phyloP scores from a whole-genome alignment of 2,329 filamentous ascomycete genomes.

The Fusarium sp. region DNA sequence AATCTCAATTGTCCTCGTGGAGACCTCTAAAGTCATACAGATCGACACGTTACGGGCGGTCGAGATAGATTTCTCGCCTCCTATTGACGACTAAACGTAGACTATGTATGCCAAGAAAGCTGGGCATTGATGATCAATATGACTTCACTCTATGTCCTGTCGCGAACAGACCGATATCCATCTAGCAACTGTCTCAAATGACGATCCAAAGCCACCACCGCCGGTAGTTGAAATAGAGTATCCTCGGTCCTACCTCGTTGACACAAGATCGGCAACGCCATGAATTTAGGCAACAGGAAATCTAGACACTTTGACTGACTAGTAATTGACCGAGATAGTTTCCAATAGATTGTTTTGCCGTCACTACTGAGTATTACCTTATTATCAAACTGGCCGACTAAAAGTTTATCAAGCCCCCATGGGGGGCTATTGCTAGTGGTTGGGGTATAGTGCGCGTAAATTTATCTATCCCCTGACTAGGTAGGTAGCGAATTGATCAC shows the following conservation, averaged over 20 bases:
- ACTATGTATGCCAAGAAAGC: not conserved
- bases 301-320: slow-evolving; percentile 4
- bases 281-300: slow-evolving; percentile 7
- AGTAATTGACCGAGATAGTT: slow-evolving; percentile 17
- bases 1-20: not conserved
- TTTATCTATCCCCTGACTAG: slow-evolving; percentile 23
- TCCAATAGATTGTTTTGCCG: not conserved
- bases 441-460: slow-evolving; percentile 29
- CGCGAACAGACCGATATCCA: not conserved
- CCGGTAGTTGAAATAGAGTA: slow-evolving; percentile 18
- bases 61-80: not conserved
- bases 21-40: not conserved
- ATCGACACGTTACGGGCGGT: not conserved
- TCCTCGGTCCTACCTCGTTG: not conserved
- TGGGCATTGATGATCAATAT: not conserved
- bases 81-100: not conserved
- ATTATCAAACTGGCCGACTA: slow-evolving; percentile 1
- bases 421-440: slow-evolving; percentile 16
- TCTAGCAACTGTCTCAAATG: not conserved
- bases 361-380: not conserved
- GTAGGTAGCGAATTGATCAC: slow-evolving; percentile 11
- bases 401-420: slow-evolving; percentile 25
- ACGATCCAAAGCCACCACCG: slow-evolving; percentile 12
- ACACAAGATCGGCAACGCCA: slow-evolving; percentile 12
- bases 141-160: not conserved